Conservation (phyloP, 1,139 yeast species). For the Candida sp. region DNA sequence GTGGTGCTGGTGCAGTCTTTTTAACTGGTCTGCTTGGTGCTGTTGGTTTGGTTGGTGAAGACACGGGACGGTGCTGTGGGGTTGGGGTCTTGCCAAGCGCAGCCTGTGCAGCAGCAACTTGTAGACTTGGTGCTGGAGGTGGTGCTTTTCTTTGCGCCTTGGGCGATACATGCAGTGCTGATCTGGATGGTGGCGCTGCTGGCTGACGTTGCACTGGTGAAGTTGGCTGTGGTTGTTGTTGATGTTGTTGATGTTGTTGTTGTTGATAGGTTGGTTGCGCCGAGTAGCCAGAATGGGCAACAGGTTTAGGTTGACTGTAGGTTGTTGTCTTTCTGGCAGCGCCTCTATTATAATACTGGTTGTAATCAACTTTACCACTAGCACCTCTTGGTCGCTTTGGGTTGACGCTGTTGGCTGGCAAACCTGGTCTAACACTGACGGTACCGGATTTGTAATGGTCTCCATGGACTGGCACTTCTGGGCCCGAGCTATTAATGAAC, state of each 20-base stretch:
- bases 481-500: slow-evolving; percentile 60
- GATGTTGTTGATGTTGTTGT: slow-evolving; percentile 15
- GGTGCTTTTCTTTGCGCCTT: slow-evolving; percentile 16
- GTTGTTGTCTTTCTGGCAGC: slow-evolving; percentile 18
- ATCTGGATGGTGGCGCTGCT: slow-evolving; percentile 16
- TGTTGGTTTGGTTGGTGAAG: slow-evolving; percentile 14
- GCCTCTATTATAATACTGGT: slow-evolving; percentile 48
- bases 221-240: slow-evolving; percentile 15
- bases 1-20: slow-evolving; percentile 43
- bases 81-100: slow-evolving; percentile 13
- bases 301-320: slow-evolving; percentile 9
- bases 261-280: slow-evolving; percentile 21
- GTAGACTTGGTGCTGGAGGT: slow-evolving; percentile 16
- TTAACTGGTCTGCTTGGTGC: slow-evolving; percentile 29
- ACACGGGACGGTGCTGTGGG: slow-evolving; percentile 1
- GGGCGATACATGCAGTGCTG: slow-evolving; percentile 14
- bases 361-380: slow-evolving; percentile 44
- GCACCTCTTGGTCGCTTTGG: slow-evolving; percentile 69
- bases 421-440: slow-evolving; percentile 81
- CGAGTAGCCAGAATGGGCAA: slow-evolving; percentile 12
- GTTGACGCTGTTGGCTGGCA: slow-evolving; percentile 71
- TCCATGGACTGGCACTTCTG: slow-evolving; percentile 56
- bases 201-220: slow-evolving; percentile 18
- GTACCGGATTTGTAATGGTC: slow-evolving; percentile 91
- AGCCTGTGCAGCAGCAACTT: slow-evolving; percentile 22